A percentile compares a stretch with the other conserved stretches of the same genome.
Evolutionary conservation across 1,139 yeast genomes (phyloP).

Genomic region (Casaregolazyma suthepensis): DNA sequence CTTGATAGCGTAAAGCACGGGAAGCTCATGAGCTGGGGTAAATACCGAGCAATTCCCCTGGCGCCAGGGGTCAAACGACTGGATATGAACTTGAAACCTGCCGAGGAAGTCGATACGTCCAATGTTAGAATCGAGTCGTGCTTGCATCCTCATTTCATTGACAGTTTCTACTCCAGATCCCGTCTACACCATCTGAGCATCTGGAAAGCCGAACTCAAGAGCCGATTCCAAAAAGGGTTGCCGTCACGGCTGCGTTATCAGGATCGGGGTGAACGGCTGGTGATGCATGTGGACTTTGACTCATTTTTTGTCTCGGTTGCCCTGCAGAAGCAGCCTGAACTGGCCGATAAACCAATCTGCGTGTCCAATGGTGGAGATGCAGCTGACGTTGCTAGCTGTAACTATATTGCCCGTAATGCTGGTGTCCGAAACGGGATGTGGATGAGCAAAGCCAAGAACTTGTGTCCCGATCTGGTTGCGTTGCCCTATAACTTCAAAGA

Average conservation of each 20-base stretch:
- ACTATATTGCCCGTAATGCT: slow-evolving; percentile 66
- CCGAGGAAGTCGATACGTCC: neutral
- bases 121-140: slow-evolving; percentile 11
- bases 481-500: slow-evolving; percentile 69
- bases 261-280: slow-evolving; percentile 25
- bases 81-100: neutral
- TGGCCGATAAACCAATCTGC: slow-evolving; percentile 57
- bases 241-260: slow-evolving; percentile 15
- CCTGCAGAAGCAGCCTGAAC: slow-evolving; percentile 48
- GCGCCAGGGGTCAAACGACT: slow-evolving; percentile 1
- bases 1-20: slow-evolving; percentile 51
- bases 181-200: slow-evolving; percentile 81
- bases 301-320: slow-evolving; percentile 91
- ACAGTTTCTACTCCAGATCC: slow-evolving; percentile 69
- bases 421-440: slow-evolving; percentile 91
- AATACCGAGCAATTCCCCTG: slow-evolving; percentile 45
- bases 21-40: slow-evolving; percentile 58
- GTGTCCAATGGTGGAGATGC: slow-evolving; percentile 68
- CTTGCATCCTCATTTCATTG: slow-evolving; percentile 63
- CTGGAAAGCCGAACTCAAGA: slow-evolving; percentile 75
- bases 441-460: slow-evolving; percentile 55
- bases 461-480: slow-evolving; percentile 60
- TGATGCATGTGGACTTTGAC: slow-evolving; percentile 86
- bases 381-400: slow-evolving; percentile 87
- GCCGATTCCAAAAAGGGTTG: slow-evolving; percentile 47